Base-by-base conservation (phyloP, 2,329 filamentous ascomycete species). In the Colletotrichum filicis region DNA sequence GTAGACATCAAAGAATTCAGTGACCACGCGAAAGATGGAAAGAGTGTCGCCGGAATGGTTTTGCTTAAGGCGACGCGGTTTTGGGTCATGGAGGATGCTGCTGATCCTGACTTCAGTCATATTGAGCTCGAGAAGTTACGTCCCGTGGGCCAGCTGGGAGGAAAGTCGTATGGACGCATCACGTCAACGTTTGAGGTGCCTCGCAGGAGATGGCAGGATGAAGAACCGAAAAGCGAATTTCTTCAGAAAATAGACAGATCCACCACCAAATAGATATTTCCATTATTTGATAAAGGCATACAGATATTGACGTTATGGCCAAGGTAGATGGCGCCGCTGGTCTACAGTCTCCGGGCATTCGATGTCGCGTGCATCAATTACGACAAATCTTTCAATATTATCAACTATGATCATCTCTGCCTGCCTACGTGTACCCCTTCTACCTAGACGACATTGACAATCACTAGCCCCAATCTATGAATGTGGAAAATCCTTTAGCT, bases 11-110 rank as follows among this genome's bases (percentile, higher is more conserved):
- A 84, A 77, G 95, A 98, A 83, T 97, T 94, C 83, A 92, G 95
- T 81, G 94, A 92, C 81, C 87, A 88, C 64, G 87, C 86, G 0
- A 90, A 84, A 2, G 92, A 92, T 0, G 95, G 94, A 3, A 92
- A 92, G 83, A 95, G 92, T 85, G 92, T 92, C 0, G 91, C 92
- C 0, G 92, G 92, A 4, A 79, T 97, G 75, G 93, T 90, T 2
- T 88, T 97, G 35, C 86, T 98, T 12, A 95, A 98, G 84, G 96
- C 95, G 0, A 92, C 93, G 35, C 88, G 92, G 32, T 98, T 98
- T 80, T 98, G 95, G 95, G 95, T 92, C 1, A 85, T 95, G 65
- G 94, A 97, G 79, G 95, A 98, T 83, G 95, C 95, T 2, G 85
- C 97, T 72, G 94, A 97, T 77, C 90, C 93, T 79, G 92, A 95